Base-by-base conservation (phyloP, 768 basidiomycete genomes). In the Collybia sordida region DNA sequence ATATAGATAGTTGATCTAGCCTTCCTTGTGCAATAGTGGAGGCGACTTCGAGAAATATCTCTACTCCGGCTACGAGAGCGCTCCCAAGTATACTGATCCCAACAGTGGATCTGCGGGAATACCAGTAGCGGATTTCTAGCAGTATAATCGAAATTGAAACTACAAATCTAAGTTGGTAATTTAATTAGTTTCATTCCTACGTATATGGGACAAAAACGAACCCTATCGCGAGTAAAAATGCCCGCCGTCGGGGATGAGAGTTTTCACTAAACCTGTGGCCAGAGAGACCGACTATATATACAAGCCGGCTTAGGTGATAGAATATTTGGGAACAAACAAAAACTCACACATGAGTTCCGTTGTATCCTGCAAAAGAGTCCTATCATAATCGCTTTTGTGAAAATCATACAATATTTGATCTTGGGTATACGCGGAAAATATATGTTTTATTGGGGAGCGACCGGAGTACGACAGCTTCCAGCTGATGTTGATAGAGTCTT, bases 391-490 rank as follows among this genome's bases (percentile, higher is more conserved):
- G 15, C 59, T 64, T 2, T 47, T 18, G 36, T 43, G 41, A 47
- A 58, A 21, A 51, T 60, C 52, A 55, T 56, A 34, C 62, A 51
- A 31, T 47, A 47, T 2, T 28, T 43, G 4, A 31, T 38, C 0
- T 43, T 24, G 18, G 25, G 43, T 45, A 4, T 45, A 44, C 44
- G 67, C 60, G 1, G 55, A 52, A 17, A 62, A 17, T 1, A 50
- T 3, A 17, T 62, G 45, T 43, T 65, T 69, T 4, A n/a, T 47
- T 4, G 59, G 62, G 2, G 64, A 52, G 15, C 51, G 53, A 9
- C 63, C 66, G 0, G 66, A 63, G 28, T 63, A 69, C 1, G 61
- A 58, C 24, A 73, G 52, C 3, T 64, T 65, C 71, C 71, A 72
- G 7, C 56, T 61, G 8, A 73, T 53, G n/a, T 68, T 58, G 27